Percentiles rank a stretch among this genome's conserved stretches.
These are phyloP conservation scores for Glycine tomentella DNA, from an alignment of 306 rosid genomes.

Conservation along the genomic window DNA sequence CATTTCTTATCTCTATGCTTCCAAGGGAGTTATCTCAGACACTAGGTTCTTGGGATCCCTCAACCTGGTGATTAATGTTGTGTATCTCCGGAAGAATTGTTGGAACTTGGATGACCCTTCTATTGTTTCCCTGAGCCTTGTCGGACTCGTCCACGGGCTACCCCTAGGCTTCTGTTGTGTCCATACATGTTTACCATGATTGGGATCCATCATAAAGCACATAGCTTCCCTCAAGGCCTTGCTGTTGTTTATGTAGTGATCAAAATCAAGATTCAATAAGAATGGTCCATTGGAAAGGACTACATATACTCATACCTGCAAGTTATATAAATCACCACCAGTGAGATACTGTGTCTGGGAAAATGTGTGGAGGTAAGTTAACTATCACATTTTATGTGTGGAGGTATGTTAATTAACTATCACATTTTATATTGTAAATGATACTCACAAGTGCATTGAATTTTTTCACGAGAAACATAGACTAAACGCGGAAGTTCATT, in stretches of 20 bases:
- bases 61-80: too few relatives aligned
- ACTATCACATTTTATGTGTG: neutral
- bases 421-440: slow-evolving; percentile 93
- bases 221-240: slow-evolving; percentile 96
- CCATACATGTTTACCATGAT: slow-evolving; percentile 90
- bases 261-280: slow-evolving; percentile 97
- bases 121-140: too few relatives aligned
- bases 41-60: too few relatives aligned
- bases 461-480: slow-evolving; percentile 99
- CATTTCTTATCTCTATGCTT: too few relatives aligned
- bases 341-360: neutral
- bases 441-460: slow-evolving; percentile 61
- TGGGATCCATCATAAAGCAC: slow-evolving; percentile 99
- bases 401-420: slow-evolving; percentile 57
- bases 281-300: slow-evolving; percentile 97
- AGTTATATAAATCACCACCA: slow-evolving; percentile 14
- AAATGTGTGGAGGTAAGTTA: neutral
- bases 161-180: too few relatives aligned
- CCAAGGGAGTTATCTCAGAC: too few relatives aligned
- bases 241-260: slow-evolving; percentile 97
- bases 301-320: slow-evolving; percentile 95
- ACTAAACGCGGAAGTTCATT: slow-evolving; percentile 91
- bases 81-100: too few relatives aligned
- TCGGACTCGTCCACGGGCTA: too few relatives aligned
- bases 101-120: too few relatives aligned